phyloP scores from a whole-genome alignment of 805 yeast species.

The Saccharomycopsis oosterbeekiorum region DNA sequence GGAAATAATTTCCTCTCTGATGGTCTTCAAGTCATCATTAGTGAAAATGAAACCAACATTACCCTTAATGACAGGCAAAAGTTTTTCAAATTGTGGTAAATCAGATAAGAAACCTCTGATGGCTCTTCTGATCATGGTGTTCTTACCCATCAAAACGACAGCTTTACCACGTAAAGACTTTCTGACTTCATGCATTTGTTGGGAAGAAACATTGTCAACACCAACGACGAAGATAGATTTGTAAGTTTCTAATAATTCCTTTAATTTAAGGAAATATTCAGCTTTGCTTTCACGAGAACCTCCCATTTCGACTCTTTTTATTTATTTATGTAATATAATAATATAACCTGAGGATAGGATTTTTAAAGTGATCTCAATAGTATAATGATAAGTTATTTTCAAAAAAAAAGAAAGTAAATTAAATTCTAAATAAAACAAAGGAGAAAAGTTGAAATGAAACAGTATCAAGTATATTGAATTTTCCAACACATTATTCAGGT shows the following conservation, averaged over 20 bases:
- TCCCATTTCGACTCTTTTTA: conserved; percentile 94
- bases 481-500: not conserved
- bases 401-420: not conserved
- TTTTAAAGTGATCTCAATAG: conserved; percentile 51
- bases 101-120: conserved; percentile 90
- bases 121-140: conserved; percentile 99
- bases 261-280: conserved; percentile 92
- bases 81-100: conserved; percentile 91
- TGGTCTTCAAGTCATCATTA: conserved; percentile 82
- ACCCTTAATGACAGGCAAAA: conserved; percentile 92
- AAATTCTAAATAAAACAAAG: not conserved
- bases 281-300: conserved; percentile 96
- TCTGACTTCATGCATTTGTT: conserved; percentile 99
- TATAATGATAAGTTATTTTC: not conserved
- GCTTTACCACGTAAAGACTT: conserved; percentile 91
- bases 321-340: conserved; percentile 21
- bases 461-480: not conserved
- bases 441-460: not conserved
- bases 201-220: conserved; percentile 99
- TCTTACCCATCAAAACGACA: conserved; percentile 98
- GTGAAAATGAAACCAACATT: conserved; percentile 99
- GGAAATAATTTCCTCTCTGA: conserved; percentile 79
- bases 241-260: conserved; percentile 92
- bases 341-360: conserved; percentile 59
- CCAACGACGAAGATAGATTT: conserved; percentile 98